phyloP scores from a whole-genome alignment of 2,329 filamentous ascomycete species.

The Alternaria dauci region DNA sequence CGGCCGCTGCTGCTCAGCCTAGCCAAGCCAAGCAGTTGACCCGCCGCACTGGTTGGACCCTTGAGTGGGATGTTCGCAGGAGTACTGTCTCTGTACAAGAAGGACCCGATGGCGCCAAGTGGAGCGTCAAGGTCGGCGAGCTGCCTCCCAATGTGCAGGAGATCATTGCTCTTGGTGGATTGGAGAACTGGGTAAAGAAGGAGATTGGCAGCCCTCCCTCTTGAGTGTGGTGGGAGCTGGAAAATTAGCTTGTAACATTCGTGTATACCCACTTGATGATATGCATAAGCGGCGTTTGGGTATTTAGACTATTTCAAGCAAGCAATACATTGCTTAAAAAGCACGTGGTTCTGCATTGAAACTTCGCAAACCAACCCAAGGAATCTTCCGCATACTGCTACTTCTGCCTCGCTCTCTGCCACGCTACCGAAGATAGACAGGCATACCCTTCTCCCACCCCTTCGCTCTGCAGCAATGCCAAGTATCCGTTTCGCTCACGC shows the following conservation, averaged over 20 bases:
- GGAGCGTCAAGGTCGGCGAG: constrained; percentile 84
- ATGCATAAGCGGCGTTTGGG: constrained; percentile 16
- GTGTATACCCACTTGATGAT: constrained; percentile 16
- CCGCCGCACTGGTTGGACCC: constrained; percentile 80
- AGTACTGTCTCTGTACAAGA: constrained; percentile 77
- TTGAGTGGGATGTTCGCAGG: constrained; percentile 80
- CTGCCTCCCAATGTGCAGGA: constrained; percentile 84
- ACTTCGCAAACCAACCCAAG: not conserved
- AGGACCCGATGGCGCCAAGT: constrained; percentile 70
- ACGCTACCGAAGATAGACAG: constrained; percentile 25
- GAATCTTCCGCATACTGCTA: not conserved
- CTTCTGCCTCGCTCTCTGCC: not conserved
- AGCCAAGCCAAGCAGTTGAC: constrained; percentile 67
- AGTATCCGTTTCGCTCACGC: constrained; percentile 33
- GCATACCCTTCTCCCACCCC: constrained; percentile 30
- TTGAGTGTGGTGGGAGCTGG: not conserved
- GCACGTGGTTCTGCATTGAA: not conserved
- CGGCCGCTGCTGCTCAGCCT: constrained; percentile 45
- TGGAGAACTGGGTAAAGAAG: constrained; percentile 84
- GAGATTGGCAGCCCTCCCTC: constrained; percentile 61
- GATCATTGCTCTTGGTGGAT: constrained; percentile 66
- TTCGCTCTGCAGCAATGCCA: constrained; percentile 36
- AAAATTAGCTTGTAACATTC: constrained; percentile 7
- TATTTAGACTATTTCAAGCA: not conserved
- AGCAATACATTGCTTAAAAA: not conserved